Evolutionary conservation across 106 monocot genomes (phyloP).

Genomic region (Dendrobium catenatum): DNA sequence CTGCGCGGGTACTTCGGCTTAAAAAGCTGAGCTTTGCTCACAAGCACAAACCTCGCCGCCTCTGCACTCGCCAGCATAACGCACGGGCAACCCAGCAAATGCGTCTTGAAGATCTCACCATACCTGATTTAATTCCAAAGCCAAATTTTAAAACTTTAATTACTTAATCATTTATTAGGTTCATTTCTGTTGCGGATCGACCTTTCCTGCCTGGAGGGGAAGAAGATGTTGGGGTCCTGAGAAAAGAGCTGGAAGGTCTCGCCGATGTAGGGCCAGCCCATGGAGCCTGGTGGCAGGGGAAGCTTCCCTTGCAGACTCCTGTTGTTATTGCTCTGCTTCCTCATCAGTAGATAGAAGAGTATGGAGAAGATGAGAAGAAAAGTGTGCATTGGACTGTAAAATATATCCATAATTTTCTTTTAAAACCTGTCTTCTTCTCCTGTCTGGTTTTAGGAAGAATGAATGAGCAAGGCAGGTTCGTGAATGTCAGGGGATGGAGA

Average conservation of each 20-base stretch:
- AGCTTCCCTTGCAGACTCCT: not conserved
- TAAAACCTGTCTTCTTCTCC: not conserved
- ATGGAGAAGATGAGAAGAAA: not conserved
- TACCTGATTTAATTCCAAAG: conserved; percentile 20
- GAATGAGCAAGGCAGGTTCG: too few relatives aligned
- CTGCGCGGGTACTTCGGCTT: conserved; percentile 69
- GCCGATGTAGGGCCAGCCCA: conserved; percentile 10
- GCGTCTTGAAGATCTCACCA: conserved; percentile 71
- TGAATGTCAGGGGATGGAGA: too few relatives aligned
- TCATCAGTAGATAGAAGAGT: not conserved
- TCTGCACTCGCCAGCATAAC: conserved; percentile 81
- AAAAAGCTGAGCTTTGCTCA: conserved; percentile 50
- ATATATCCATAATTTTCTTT: not conserved
- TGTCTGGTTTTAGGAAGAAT: not conserved
- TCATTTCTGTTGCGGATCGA: not conserved
- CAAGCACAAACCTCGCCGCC: conserved; percentile 68
- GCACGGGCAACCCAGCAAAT: conserved; percentile 58
- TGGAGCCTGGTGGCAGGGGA: conserved; percentile 4
- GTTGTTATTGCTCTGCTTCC: too few relatives aligned
- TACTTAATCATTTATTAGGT: too few relatives aligned
- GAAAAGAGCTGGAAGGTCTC: conserved; percentile 7
- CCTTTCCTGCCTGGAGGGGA: conserved; percentile 32
- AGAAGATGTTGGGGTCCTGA: conserved; percentile 10
- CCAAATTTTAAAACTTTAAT: too few relatives aligned
- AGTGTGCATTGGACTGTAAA: not conserved